phyloP scores from a whole-genome alignment of 805 yeast species.

The Grigorovia yakushimaensis region DNA sequence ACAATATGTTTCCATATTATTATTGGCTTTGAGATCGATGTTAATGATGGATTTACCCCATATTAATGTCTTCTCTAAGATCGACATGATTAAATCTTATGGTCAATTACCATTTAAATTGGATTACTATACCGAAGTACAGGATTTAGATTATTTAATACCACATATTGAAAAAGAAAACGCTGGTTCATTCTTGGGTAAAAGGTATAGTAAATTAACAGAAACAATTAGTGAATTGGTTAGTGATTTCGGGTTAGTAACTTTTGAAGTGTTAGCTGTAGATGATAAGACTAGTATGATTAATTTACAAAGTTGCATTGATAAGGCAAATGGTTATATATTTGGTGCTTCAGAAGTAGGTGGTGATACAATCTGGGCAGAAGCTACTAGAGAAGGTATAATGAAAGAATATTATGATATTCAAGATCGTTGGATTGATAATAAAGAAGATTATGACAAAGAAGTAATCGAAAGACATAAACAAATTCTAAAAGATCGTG shows the following conservation, averaged over 20 bases:
- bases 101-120: constrained; percentile 75
- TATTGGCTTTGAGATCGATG: constrained; percentile 84
- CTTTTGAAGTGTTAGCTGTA: constrained; percentile 80
- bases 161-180: constrained; percentile 62
- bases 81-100: constrained; percentile 68
- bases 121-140: constrained; percentile 87
- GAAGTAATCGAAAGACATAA: constrained; percentile 40
- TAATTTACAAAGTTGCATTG: constrained; percentile 61
- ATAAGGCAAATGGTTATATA: constrained; percentile 87
- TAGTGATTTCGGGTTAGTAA: constrained; percentile 77
- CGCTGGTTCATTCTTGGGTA: constrained; percentile 54
- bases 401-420: constrained; percentile 48
- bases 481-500: constrained; percentile 34
- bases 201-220: constrained; percentile 57
- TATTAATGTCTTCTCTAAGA: constrained; percentile 83
- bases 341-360: constrained; percentile 91
- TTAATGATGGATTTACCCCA: constrained; percentile 88
- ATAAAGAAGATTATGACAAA: constrained; percentile 68
- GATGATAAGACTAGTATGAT: constrained; percentile 94
- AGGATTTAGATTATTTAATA: constrained; percentile 59
- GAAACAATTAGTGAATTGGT: constrained; percentile 73
- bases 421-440: constrained; percentile 93
- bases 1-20: constrained; percentile 72
- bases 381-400: constrained; percentile 77
- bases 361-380: constrained; percentile 98